Base-by-base conservation (phyloP, 805 yeast species). In the Saccharomyces jurei region DNA sequence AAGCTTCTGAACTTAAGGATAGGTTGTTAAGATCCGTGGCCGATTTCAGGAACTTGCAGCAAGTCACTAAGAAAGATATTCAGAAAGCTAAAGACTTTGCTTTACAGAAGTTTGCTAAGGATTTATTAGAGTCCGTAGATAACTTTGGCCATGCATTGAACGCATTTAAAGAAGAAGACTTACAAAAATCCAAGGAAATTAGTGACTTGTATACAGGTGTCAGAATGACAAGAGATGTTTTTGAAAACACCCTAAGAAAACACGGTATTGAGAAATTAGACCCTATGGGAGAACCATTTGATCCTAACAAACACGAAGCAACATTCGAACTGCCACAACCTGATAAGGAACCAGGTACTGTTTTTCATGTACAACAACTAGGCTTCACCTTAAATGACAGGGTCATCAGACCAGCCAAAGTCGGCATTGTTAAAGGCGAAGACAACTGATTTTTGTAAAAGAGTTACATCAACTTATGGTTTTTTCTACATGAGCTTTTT, bases 361-460 rank as follows among this genome's bases (percentile, higher is more conserved):
- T 90, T 56, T 87, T 91, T 82, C 88, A 82, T 66, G 97, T 91
- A 56, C 96, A 90, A 75, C 96, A 87, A 74, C 80, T 85, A 26
- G 97, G 97, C 47, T 90, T 84, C 75, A 83, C 85, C 56, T 78
- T 89, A 66, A 89, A 89, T 74, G 82, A 86, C 63, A 81, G 97
- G 70, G 96, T 90, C 32, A 79, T 90, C 69, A 82, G 97, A 74
- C 96, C 97, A 31, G 96, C 97, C 56, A 90, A 90, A 78, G 97
- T 90, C 61, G 97, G 97, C 63, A 81, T 90, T 66, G 97, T 90
- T 61, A 88, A 86, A 75, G 81, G 72, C 52, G 14, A 36, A 36
- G 44, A 36, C 8, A 36, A 36, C 25, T 36, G 17, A 36, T 54
- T 2, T 17, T 30, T 46, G 41, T 27, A 44, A 26, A 47, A 51